These are phyloP conservation scores for Barbarea vulgaris DNA, from an alignment of 345 rosid genomes.

Conservation along the genomic window DNA sequence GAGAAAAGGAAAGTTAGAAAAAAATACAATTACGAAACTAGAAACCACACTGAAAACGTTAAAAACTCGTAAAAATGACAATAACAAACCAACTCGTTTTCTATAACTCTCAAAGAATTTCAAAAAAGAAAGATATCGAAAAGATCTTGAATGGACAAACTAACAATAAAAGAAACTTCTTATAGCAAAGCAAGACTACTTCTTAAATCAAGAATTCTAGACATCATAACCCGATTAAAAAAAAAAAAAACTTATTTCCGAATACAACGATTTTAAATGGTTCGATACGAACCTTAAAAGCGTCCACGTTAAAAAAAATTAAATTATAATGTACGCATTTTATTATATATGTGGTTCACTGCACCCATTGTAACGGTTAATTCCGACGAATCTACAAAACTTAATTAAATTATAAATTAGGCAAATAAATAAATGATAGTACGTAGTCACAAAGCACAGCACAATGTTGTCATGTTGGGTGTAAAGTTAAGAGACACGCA, in stretches of 20 bases:
- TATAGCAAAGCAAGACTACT: background rate
- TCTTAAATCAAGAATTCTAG: too few species aligned
- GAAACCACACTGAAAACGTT: too few species aligned
- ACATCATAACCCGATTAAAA: background rate
- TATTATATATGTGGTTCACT: background rate
- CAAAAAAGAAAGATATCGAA: too few species aligned
- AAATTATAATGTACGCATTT: background rate
- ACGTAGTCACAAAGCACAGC: conserved; percentile 18
- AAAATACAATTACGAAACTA: too few species aligned
- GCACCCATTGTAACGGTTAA: conserved; percentile 9
- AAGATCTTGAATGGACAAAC: background rate
- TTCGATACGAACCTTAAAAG: too few species aligned
- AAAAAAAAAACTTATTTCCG: too few species aligned
- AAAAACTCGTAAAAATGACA: too few species aligned
- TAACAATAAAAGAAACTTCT: too few species aligned
- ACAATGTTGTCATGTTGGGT: conserved; percentile 18
- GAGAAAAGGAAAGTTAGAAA: too few species aligned
- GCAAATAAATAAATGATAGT: conserved; percentile 6
- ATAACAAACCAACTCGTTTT: too few species aligned
- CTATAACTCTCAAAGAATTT: too few species aligned
- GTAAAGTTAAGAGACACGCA: conserved; percentile 24
- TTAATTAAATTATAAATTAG: background rate
- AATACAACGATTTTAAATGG: too few species aligned
- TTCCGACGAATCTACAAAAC: conserved; percentile 12
- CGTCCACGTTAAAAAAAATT: background rate